Evolutionary conservation across 257 asterid species (phyloP).

Genomic region (Petrea volubilis): DNA sequence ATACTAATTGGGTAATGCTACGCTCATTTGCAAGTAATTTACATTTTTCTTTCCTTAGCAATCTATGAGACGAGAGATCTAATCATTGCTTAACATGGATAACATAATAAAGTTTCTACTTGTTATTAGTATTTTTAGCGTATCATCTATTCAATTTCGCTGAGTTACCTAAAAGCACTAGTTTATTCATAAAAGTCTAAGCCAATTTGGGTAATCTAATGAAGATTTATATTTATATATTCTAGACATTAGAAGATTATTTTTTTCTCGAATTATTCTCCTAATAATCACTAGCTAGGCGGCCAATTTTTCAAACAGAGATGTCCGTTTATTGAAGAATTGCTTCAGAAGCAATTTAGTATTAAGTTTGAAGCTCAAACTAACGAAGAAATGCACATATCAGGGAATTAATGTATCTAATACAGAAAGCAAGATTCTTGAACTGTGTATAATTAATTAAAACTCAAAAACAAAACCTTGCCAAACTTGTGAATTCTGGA

Average conservation of each 20-base stretch:
- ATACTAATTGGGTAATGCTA: too few species aligned
- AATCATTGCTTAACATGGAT: too few species aligned
- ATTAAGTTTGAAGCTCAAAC: background rate
- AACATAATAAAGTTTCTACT: too few species aligned
- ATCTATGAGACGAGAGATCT: too few species aligned
- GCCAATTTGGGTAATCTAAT: too few species aligned
- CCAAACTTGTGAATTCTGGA: slow-evolving; percentile 24
- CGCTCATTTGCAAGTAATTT: too few species aligned
- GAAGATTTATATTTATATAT: too few species aligned
- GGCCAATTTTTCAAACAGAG: too few species aligned
- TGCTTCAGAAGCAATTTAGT: background rate
- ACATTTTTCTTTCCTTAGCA: too few species aligned
- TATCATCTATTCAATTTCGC: background rate
- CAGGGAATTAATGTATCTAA: background rate
- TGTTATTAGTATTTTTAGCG: background rate
- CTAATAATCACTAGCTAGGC: background rate
- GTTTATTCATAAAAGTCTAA: background rate
- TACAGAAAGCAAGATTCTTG: background rate
- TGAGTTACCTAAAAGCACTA: background rate
- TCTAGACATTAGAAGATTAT: background rate
- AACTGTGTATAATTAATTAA: background rate
- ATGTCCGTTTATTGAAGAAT: too few species aligned
- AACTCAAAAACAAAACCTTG: slow-evolving; percentile 6
- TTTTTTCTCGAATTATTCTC: background rate
- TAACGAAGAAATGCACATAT: background rate